These are phyloP conservation scores for Trichocomaceae sp. DNA, from an alignment of 2,329 filamentous ascomycete genomes.

Conservation along the genomic window DNA sequence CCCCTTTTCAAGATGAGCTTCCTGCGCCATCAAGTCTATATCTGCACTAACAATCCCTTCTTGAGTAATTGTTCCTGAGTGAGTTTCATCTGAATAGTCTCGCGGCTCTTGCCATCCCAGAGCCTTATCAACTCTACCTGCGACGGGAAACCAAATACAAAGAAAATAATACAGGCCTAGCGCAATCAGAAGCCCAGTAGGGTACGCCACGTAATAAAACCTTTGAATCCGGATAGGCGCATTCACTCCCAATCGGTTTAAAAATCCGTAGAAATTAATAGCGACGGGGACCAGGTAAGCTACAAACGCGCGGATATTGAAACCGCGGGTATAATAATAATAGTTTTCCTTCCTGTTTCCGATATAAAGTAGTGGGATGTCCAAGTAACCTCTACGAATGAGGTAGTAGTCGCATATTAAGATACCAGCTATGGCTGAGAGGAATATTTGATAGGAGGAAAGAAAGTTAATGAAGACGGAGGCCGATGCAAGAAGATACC, in stretches of 20 bases:
- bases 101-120: constrained; percentile 29
- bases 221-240: constrained; percentile 23
- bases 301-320: constrained; percentile 29
- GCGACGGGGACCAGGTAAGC: constrained; percentile 33
- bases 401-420: constrained; percentile 41
- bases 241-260: constrained; percentile 36
- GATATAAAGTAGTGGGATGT: constrained; percentile 33
- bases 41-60: no score
- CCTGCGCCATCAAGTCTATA: no score
- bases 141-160: constrained; percentile 9
- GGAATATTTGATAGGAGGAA: constrained; percentile 35
- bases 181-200: constrained; percentile 41
- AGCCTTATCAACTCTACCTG: constrained; percentile 12
- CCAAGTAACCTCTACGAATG: constrained; percentile 30
- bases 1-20: no score
- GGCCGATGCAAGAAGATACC: constrained; percentile 32
- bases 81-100: constrained; percentile 28
- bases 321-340: constrained; percentile 32
- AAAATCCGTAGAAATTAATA: constrained; percentile 39
- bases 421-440: constrained; percentile 39
- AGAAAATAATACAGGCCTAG: constrained; percentile 16
- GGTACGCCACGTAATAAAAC: constrained; percentile 54
- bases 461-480: constrained; percentile 37
- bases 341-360: constrained; percentile 19
- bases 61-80: no score